These are phyloP conservation scores for Violaceomyces palustris DNA, from an alignment of 1,284 basidiomycete genomes.

Conservation along the genomic window DNA sequence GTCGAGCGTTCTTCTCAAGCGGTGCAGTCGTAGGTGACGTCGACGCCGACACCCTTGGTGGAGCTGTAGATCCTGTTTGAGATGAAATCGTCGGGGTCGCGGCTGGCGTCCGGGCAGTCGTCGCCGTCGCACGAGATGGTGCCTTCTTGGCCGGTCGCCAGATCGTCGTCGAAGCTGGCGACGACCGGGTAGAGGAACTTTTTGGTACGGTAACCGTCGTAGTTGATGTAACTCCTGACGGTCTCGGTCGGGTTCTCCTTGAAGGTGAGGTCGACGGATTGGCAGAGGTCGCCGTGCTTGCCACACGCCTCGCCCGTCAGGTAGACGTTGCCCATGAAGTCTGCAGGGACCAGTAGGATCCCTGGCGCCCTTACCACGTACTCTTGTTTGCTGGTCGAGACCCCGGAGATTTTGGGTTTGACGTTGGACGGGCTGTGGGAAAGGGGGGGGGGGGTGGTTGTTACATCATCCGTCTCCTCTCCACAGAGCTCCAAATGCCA, in stretches of 20 bases:
- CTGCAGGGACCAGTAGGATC: constrained; percentile 11
- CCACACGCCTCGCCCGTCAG: constrained; percentile 16
- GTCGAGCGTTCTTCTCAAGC: too few species aligned
- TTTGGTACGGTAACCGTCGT: constrained; percentile 11
- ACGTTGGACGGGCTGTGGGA: constrained; percentile 2
- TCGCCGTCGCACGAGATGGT: constrained; percentile 6
- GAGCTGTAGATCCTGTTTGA: constrained; percentile 9
- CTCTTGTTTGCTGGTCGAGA: constrained; percentile 5
- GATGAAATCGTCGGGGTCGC: constrained; percentile 20
- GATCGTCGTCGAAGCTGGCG: constrained; percentile 17
- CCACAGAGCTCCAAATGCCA: too few species aligned
- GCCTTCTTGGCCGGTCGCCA: constrained; percentile 1
- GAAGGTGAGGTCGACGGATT: constrained; percentile 17
- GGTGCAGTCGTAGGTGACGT: constrained; percentile 16
- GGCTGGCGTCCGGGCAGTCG: constrained; percentile 10
- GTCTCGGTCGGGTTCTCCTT: constrained; percentile 12
- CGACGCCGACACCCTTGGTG: constrained; percentile 14
- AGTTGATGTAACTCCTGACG: constrained; percentile 13
- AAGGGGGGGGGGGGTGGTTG: too few species aligned
- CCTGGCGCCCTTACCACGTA: constrained; percentile 7
- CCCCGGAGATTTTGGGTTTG: constrained; percentile 20
- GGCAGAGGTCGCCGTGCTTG: constrained; percentile 14
- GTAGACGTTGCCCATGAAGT: constrained; percentile 20
- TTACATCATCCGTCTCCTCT: too few species aligned
- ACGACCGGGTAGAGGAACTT: constrained; percentile 16